These are phyloP conservation scores for Basidiobolus heterosporus DNA, from an alignment of 371 early-diverging fungal species.

Conservation along the genomic window DNA sequence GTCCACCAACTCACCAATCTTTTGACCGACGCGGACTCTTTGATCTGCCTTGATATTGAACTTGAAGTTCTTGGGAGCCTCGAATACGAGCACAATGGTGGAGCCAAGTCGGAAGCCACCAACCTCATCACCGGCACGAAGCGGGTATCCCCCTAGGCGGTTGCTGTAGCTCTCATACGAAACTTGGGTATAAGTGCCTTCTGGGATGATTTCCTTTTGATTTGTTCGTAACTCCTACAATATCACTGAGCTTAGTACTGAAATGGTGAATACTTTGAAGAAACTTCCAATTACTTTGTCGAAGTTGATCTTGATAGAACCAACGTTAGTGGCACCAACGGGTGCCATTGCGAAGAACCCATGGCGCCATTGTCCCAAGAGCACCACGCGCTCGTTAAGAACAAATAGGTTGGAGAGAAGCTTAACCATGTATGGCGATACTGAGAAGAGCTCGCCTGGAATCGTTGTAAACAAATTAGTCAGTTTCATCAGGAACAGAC, in stretches of 20 bases:
- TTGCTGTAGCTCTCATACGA: slow-evolving; percentile 46
- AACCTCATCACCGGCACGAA: slow-evolving; percentile 69
- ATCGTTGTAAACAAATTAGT: slow-evolving; percentile 1
- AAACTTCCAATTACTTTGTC: slow-evolving; percentile 40
- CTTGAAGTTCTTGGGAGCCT: slow-evolving; percentile 69
- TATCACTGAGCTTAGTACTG: too few relatives aligned
- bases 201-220: slow-evolving; percentile 32
- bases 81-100: slow-evolving; percentile 92
- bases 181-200: slow-evolving; percentile 61
- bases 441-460: slow-evolving; percentile 80
- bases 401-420: slow-evolving; percentile 76
- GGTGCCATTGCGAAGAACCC: slow-evolving; percentile 92
- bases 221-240: slow-evolving; percentile 67
- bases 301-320: slow-evolving; percentile 81
- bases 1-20: slow-evolving; percentile 27
- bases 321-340: slow-evolving; percentile 95
- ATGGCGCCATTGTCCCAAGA: slow-evolving; percentile 81
- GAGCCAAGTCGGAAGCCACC: slow-evolving; percentile 90
- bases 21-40: slow-evolving; percentile 66
- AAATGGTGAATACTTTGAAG: too few relatives aligned
- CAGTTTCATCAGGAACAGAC: background rate
- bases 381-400: slow-evolving; percentile 84
- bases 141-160: slow-evolving; percentile 41
- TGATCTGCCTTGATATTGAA: slow-evolving; percentile 58
- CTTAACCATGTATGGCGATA: slow-evolving; percentile 75